Percentiles rank a stretch among this genome's conserved stretches.
These are phyloP conservation scores for Yamadazyma sp. DNA, from an alignment of 1,139 yeast genomes.

Conservation along the genomic window DNA sequence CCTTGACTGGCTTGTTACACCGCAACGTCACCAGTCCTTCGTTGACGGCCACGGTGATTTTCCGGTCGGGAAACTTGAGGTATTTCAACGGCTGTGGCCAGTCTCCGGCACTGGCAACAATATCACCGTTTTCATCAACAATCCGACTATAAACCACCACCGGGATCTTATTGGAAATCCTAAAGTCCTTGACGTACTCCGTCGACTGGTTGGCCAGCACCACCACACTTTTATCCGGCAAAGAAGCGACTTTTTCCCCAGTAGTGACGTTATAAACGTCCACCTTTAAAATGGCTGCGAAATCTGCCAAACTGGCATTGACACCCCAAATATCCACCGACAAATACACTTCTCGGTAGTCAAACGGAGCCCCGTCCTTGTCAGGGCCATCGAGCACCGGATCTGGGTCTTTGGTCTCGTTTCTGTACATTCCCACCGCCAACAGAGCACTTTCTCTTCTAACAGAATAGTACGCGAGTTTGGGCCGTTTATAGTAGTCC, in stretches of 20 bases:
- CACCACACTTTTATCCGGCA: constrained; percentile 18
- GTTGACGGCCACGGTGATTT: constrained; percentile 15
- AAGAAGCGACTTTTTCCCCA: constrained; percentile 23
- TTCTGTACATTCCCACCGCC: constrained; percentile 36
- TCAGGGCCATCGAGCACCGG: constrained; percentile 20
- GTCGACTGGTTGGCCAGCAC: constrained; percentile 34
- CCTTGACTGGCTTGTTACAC: constrained; percentile 41
- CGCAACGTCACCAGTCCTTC: constrained; percentile 19
- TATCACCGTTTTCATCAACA: constrained; percentile 14
- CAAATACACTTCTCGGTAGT: constrained; percentile 15
- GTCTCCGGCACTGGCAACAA: constrained; percentile 37
- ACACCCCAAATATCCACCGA: constrained; percentile 44
- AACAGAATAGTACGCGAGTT: constrained; percentile 45
- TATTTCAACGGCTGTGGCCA: constrained; percentile 59
- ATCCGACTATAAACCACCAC: constrained; percentile 23
- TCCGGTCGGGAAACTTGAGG: constrained; percentile 26
- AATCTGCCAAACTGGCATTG: constrained; percentile 24
- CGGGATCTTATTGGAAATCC: constrained; percentile 17
- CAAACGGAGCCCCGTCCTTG: constrained; percentile 22
- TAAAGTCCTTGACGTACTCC: constrained; percentile 22
- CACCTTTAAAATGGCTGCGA: constrained; percentile 24
- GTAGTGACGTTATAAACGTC: constrained; percentile 29
- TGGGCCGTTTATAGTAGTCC: constrained; percentile 40
- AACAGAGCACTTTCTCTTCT: constrained; percentile 41
- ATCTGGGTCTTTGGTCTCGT: constrained; percentile 16